These are phyloP conservation scores for Ustilago curta DNA, from an alignment of 1,284 basidiomycete genomes.

Conservation along the genomic window DNA sequence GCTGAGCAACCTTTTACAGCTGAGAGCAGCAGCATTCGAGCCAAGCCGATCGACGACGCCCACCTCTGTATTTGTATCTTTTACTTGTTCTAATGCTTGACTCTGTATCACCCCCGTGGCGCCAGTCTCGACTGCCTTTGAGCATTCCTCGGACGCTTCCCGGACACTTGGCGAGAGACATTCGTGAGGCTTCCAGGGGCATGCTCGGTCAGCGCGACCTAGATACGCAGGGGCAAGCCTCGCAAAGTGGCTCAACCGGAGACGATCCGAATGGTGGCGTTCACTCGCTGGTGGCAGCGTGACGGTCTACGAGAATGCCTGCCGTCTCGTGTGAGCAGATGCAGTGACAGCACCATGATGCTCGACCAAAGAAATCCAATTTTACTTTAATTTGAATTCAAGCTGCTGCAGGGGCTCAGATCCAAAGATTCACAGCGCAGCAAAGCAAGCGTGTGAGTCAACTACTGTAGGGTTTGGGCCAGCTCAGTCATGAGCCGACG, in stretches of 20 bases:
- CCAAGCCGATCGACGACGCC: neutral
- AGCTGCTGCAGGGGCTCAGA: slow-evolving; percentile 8
- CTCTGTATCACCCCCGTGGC: slow-evolving; percentile 1
- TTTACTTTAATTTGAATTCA: too few relatives aligned
- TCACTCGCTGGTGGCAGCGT: neutral
- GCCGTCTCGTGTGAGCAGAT: neutral
- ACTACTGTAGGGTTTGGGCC: too few relatives aligned
- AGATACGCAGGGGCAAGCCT: neutral
- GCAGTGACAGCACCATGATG: neutral
- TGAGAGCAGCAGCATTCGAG: neutral
- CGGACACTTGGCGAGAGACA: neutral
- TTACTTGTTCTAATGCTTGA: neutral
- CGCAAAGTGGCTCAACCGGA: neutral
- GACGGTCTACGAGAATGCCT: neutral
- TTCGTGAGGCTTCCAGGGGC: neutral
- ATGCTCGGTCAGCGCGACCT: neutral
- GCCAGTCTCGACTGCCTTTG: neutral
- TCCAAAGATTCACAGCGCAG: too few relatives aligned
- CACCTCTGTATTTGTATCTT: slow-evolving; percentile 14
- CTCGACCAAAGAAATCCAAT: too few relatives aligned
- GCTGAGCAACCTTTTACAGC: neutral
- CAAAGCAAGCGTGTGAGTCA: too few relatives aligned
- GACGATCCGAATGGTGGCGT: neutral
- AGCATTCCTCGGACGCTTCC: neutral
- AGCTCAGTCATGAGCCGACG: too few relatives aligned